Evolutionary conservation across 148 eudicot species (phyloP), one percentile per base, ranked within the genome.

Genomic region (Simmondsia chinensis): DNA sequence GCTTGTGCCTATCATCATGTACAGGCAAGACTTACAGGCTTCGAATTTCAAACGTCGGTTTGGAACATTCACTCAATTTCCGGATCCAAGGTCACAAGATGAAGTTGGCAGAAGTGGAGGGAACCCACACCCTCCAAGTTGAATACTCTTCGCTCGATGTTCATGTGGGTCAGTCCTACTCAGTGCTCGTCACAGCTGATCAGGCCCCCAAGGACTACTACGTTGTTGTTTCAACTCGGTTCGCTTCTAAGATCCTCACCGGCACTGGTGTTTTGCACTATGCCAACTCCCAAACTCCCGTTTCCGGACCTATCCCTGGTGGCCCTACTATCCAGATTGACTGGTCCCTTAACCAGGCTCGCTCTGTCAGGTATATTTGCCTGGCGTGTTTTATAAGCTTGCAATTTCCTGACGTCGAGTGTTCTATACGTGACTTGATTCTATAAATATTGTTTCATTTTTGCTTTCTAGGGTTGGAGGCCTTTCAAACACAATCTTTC

Each of bases 21-120:
- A 33, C 44, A 79, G 87, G 87, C n/a, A 80, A 75, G 41, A 75
- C 82, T 40, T 75, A 75, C 56, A 72, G 82, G 60, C 72, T 80
- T 43, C 52, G 82, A 53, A 63, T 80, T 56, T 75, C 87, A 13
- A 80, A 80, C 19, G 87, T 75, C 4, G 87, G 87, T 35, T 30
- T 69, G 17, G 59, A 64, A 20, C 66, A 66, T 15, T 50, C 82
- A 5, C 57, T 80, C 37, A 79, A 80, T 33, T 72, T 80, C 21
- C 75, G 87, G 59, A 69, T 80, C 36, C 74, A 80, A 40, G 82
- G 82, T 11, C 87, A 80, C 50, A 48, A 53, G 18, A 65, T 80
- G 64, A 14, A 63, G 16, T 58, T 80, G 27, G 79, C 72, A 9
- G 87, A 80, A 65, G 73, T 69, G 13, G 87, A 80, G 70, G 87